Percentiles rank a stretch among this genome's conserved stretches.
Evolutionary conservation across 805 yeast genomes (phyloP).

Genomic region (Candida vaughaniae): DNA sequence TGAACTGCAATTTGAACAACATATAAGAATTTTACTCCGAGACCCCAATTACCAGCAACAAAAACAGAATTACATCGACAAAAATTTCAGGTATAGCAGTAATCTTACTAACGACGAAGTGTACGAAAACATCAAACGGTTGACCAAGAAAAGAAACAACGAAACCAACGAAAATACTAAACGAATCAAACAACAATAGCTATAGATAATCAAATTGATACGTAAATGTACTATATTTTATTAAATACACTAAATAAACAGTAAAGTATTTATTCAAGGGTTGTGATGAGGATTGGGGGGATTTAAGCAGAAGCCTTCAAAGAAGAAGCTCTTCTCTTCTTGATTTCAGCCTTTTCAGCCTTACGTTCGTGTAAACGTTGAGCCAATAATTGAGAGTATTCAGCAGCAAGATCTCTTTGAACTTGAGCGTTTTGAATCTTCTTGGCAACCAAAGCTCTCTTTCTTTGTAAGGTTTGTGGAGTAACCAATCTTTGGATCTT

Average conservation of each 20-base stretch:
- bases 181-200: background rate
- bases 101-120: constrained; percentile 59
- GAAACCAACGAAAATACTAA: background rate
- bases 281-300: no score
- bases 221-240: constrained; percentile 12
- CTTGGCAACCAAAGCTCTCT: constrained; percentile 92
- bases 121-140: constrained; percentile 56
- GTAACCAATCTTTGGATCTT: constrained; percentile 99
- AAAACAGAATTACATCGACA: constrained; percentile 57
- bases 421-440: constrained; percentile 97
- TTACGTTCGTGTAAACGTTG: constrained; percentile 97
- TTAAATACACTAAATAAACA: constrained; percentile 24
- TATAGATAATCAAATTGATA: background rate
- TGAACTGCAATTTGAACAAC: constrained; percentile 68
- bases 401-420: constrained; percentile 99
- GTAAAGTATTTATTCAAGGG: constrained; percentile 39
- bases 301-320: no score
- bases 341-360: constrained; percentile 97
- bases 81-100: constrained; percentile 47
- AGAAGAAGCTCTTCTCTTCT: constrained; percentile 99
- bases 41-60: constrained; percentile 80
- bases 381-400: constrained; percentile 98
- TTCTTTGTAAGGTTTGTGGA: constrained; percentile 98
- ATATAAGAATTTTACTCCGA: constrained; percentile 63
- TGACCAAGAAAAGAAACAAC: constrained; percentile 30